Conservation (phyloP, 169 alveolate species). For the Plasmodium blacklocki region DNA sequence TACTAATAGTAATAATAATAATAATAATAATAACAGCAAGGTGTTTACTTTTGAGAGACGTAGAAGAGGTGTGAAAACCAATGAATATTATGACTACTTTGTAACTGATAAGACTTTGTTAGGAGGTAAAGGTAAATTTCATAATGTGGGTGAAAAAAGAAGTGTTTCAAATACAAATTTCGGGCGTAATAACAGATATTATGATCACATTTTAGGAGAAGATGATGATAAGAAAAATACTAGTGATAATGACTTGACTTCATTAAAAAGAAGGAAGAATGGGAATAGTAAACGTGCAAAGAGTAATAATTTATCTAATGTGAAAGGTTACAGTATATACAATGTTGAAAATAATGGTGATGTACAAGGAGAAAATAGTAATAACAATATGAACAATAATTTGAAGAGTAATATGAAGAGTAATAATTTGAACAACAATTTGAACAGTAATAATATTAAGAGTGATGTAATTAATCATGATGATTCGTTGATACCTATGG, state of each 20-base stretch:
- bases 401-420: background rate
- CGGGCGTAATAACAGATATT: conserved; percentile 45
- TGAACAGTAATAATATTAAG: conserved; percentile 7
- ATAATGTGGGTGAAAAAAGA: conserved; percentile 45
- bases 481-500: conserved; percentile 85
- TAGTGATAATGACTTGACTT: conserved; percentile 56
- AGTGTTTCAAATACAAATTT: conserved; percentile 58
- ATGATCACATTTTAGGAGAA: conserved; percentile 34
- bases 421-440: conserved; percentile 13
- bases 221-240: conserved; percentile 53
- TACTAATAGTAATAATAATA: background rate
- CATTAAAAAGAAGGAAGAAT: conserved; percentile 28
- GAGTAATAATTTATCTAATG: conserved; percentile 54
- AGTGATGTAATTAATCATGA: conserved; percentile 79
- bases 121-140: conserved; percentile 21
- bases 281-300: conserved; percentile 51
- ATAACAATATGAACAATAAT: conserved; percentile 16
- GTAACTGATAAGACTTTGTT: conserved; percentile 8
- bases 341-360: background rate
- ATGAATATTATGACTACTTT: conserved; percentile 56
- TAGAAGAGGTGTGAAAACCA: conserved; percentile 16
- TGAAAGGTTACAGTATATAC: conserved; percentile 25
- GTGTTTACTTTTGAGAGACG: conserved; percentile 44
- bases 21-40: conserved; percentile 2
- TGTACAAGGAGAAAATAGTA: conserved; percentile 2